Evolutionary conservation across 768 basidiomycete species (phyloP).

Genomic region (Rhizopogon sp.): DNA sequence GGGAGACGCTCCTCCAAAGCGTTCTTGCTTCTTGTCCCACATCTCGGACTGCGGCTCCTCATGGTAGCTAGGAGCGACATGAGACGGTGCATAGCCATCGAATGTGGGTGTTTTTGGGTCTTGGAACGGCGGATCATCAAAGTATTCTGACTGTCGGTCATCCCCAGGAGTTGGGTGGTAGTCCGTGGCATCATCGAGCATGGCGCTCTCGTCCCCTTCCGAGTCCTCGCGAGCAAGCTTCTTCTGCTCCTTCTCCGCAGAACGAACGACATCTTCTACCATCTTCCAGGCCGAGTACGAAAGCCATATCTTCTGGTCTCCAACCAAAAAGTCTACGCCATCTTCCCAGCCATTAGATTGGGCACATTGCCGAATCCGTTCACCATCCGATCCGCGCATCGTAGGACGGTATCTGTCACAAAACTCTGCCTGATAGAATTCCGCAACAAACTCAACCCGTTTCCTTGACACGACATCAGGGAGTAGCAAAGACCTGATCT

Average conservation of each 20-base stretch:
- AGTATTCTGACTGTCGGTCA: constrained; percentile 26
- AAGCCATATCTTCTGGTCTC: constrained; percentile 51
- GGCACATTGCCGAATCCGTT: constrained; percentile 47
- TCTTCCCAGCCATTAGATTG: constrained; percentile 48
- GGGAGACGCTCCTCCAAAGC: constrained; percentile 25
- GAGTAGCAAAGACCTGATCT: constrained; percentile 49
- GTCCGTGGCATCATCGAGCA: constrained; percentile 35
- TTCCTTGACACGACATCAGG: constrained; percentile 47
- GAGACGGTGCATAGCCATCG: constrained; percentile 19
- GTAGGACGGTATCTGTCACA: constrained; percentile 49
- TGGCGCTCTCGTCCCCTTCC: constrained; percentile 43
- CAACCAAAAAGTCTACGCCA: constrained; percentile 49
- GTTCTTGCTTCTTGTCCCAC: constrained; percentile 40
- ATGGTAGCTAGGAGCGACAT: constrained; percentile 17
- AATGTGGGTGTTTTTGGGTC: constrained; percentile 23
- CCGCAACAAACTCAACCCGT: constrained; percentile 46
- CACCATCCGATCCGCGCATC: constrained; percentile 40
- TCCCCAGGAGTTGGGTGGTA: constrained; percentile 29
- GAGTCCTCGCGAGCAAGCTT: constrained; percentile 34
- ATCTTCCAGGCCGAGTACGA: constrained; percentile 54
- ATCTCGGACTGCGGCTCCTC: constrained; percentile 32
- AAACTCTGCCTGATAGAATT: constrained; percentile 45
- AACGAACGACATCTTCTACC: constrained; percentile 51
- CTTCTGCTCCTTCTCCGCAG: constrained; percentile 44
- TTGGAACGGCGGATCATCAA: constrained; percentile 26